phyloP scores from a whole-genome alignment of 352 stramenopile species.

The Globisporangium cystogenes region DNA sequence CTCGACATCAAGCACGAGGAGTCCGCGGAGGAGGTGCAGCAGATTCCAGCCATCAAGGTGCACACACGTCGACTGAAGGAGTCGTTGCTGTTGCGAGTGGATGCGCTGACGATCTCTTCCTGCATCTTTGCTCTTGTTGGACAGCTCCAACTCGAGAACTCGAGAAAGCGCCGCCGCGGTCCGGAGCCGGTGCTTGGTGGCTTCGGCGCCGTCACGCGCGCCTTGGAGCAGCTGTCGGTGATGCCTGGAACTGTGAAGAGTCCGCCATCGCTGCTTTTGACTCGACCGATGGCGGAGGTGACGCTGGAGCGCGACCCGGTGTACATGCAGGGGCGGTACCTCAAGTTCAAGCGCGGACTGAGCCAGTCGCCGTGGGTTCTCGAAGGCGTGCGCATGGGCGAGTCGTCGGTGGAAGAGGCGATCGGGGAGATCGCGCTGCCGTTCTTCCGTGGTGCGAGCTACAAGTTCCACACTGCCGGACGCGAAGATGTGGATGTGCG shows the following conservation, averaged over 20 bases:
- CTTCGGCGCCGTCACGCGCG: constrained; percentile 72
- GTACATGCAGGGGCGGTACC: constrained; percentile 87
- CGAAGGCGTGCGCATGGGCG: constrained; percentile 78
- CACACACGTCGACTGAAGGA: background rate
- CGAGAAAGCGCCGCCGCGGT: constrained; percentile 61
- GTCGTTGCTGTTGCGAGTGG: background rate
- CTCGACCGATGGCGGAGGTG: constrained; percentile 25
- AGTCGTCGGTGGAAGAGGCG: constrained; percentile 87
- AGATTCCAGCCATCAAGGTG: constrained; percentile 74
- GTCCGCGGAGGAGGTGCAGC: constrained; percentile 64
- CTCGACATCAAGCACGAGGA: constrained; percentile 65
- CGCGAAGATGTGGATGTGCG: constrained; percentile 97
- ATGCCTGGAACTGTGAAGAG: constrained; percentile 53
- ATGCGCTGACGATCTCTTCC: background rate
- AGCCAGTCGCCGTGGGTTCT: constrained; percentile 91
- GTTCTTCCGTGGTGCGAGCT: constrained; percentile 56
- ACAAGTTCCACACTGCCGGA: constrained; percentile 96
- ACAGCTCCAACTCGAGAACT: constrained; percentile 57
- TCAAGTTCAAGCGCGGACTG: constrained; percentile 87
- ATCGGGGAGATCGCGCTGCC: constrained; percentile 72
- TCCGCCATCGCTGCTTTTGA: constrained; percentile 36
- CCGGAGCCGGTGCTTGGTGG: constrained; percentile 60
- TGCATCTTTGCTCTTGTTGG: background rate
- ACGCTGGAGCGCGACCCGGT: constrained; percentile 76
- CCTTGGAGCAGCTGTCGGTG: constrained; percentile 33